Base-by-base conservation (phyloP, 495 filamentous ascomycete species). In the Haplographium delicatum region DNA sequence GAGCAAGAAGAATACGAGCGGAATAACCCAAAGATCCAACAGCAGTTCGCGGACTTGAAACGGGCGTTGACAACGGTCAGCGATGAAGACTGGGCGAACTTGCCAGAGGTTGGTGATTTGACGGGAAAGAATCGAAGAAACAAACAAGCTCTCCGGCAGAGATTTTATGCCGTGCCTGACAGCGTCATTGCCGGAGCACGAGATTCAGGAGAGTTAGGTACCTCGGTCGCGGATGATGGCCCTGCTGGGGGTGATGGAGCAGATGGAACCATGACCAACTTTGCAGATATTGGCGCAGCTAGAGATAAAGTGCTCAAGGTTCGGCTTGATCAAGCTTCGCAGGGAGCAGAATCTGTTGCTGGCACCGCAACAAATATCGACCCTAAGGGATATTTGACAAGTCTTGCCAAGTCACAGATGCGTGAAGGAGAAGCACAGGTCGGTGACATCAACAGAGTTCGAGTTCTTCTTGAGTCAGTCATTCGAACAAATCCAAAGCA, bases 1-100 rank as follows among this genome's bases (percentile, higher is more conserved):
- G 91, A 97, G 72, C 83, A 76, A 67, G 87, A 93, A 58, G 91
- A 96, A 47, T 95, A 95, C 76, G 94, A 99, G 68, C 80, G 82
- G 37, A 87, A 96, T 63, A 97, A 97, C 64, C 93, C 93, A 4
- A 99, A 97, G 68, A 97, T 99, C 44, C 89, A 95, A 68, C 90
- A 96, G 59, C 93, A 97, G 64, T 99, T 99, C 63, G 90, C 90
- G 64, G 94, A 96, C 57, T 73, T 96, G 38, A 99, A 97, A 68
- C 76, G 94, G 60, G 88, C 86, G 1, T 75, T 99, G 20, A 86
- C 85, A 27, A 84, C 82, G 13, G 83, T 99, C 42, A 88, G 85
- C 47, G 93, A 96, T 69, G 91, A 97, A 44, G 91, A 96, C 53
- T 99, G 93, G 93, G 90, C 90, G 34, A 91, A 83, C 53, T 73